These are phyloP conservation scores for Thalassiosira mediterranea DNA, from an alignment of 352 stramenopile species.

Conservation along the genomic window DNA sequence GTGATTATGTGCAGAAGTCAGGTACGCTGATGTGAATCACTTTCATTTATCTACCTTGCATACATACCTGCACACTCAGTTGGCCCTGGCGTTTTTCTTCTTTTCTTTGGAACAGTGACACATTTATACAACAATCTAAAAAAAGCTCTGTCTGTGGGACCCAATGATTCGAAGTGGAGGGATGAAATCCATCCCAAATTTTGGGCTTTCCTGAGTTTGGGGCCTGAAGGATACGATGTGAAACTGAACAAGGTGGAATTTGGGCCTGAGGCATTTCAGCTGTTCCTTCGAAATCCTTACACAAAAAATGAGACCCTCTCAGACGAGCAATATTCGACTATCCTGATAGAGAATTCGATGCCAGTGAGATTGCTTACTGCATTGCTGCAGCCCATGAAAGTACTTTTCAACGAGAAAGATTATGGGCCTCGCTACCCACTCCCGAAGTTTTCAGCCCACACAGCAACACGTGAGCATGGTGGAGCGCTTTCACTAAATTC, in stretches of 20 bases:
- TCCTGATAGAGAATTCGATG: constrained; percentile 19
- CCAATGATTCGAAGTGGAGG: constrained; percentile 34
- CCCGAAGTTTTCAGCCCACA: background rate
- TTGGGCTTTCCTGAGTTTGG: constrained; percentile 36
- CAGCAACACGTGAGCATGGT: constrained; percentile 15
- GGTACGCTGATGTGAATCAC: no score
- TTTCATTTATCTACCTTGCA: no score
- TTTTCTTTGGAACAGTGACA: constrained; percentile 6
- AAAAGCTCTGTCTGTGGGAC: constrained; percentile 12
- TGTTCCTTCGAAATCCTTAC: constrained; percentile 28
- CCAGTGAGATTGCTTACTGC: constrained; percentile 24
- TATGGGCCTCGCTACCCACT: constrained; percentile 13
- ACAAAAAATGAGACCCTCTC: constrained; percentile 7
- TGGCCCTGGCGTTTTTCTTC: no score
- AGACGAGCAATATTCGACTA: constrained; percentile 28
- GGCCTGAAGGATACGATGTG: constrained; percentile 26
- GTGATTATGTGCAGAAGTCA: constrained; percentile 6
- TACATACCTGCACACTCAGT: no score
- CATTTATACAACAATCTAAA: constrained; percentile 17
- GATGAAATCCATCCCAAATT: constrained; percentile 43
- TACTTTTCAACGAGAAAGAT: constrained; percentile 30
- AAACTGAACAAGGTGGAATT: constrained; percentile 23
- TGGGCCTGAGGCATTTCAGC: constrained; percentile 10
- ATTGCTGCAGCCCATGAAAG: constrained; percentile 25
- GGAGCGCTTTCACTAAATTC: constrained; percentile 14